These are phyloP conservation scores for Hypoxylon sp. DNA, from an alignment of 2,329 filamentous ascomycete genomes.

Conservation along the genomic window DNA sequence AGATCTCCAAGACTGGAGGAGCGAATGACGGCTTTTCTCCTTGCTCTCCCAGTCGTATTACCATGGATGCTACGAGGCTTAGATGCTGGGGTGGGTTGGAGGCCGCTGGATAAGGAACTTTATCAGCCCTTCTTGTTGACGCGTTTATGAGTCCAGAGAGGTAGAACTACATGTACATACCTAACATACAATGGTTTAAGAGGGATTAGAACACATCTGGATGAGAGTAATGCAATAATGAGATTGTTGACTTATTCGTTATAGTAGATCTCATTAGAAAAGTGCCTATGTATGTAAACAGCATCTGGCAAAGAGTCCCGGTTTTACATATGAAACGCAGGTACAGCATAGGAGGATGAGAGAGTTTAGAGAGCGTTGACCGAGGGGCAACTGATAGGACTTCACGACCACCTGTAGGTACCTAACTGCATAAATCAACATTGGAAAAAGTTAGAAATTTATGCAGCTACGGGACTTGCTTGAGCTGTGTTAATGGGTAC, in stretches of 20 bases:
- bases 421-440: slow-evolving; percentile 2
- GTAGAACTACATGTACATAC: slow-evolving; percentile 2
- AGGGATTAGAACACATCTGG: background rate
- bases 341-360: slow-evolving; percentile 13
- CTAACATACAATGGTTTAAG: no score
- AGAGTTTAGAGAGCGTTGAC: slow-evolving; percentile 14
- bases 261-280: background rate
- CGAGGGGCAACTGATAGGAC: background rate
- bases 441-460: slow-evolving; percentile 8
- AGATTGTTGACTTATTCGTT: background rate
- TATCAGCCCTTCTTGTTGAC: slow-evolving; percentile 23
- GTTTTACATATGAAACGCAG: slow-evolving; percentile 14
- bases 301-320: background rate
- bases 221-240: slow-evolving; percentile 1
- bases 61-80: slow-evolving; percentile 26
- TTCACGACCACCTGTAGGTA: background rate
- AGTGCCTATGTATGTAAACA: background rate
- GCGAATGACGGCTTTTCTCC: slow-evolving; percentile 16
- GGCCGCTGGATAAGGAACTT: slow-evolving; percentile 31
- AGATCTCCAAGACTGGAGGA: slow-evolving; percentile 16
- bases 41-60: slow-evolving; percentile 26
- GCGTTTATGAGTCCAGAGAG: slow-evolving; percentile 24
- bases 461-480: background rate
- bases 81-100: slow-evolving; percentile 33
- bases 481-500: background rate